Percentiles rank a stretch among this genome's conserved stretches.
Evolutionary conservation across 768 basidiomycete species (phyloP).

Genomic region (Suillus discolor): DNA sequence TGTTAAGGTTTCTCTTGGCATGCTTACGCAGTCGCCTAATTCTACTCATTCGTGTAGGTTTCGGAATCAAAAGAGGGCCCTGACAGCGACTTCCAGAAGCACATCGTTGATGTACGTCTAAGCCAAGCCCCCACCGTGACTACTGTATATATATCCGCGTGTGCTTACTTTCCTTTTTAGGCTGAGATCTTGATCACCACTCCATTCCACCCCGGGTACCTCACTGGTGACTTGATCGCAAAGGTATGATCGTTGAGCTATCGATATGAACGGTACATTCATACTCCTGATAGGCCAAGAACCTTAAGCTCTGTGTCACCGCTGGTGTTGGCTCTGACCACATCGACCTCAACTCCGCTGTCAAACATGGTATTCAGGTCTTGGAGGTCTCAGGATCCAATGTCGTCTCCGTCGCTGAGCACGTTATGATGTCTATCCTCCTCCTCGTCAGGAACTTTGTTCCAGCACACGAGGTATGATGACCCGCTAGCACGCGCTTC

Average conservation of each 20-base stretch:
- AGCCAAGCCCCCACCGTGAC: background rate
- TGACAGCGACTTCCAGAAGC: conserved; percentile 79
- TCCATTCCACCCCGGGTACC: conserved; percentile 86
- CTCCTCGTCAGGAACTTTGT: conserved; percentile 89
- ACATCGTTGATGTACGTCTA: conserved; percentile 70
- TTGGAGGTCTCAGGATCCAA: conserved; percentile 89
- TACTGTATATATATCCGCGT: conserved; percentile 14
- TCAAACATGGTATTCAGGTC: conserved; percentile 77
- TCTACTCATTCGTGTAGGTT: conserved; percentile 44
- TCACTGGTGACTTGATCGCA: conserved; percentile 70
- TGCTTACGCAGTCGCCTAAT: conserved; percentile 10
- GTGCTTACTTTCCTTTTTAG: conserved; percentile 36
- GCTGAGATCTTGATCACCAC: conserved; percentile 83
- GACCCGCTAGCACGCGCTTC: background rate
- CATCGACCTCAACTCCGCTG: conserved; percentile 87
- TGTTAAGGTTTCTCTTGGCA: background rate
- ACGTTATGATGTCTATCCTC: conserved; percentile 89
- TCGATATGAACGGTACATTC: conserved; percentile 5
- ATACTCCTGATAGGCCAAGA: conserved; percentile 61
- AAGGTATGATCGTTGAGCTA: conserved; percentile 44
- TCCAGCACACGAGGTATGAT: conserved; percentile 76
- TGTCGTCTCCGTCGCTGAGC: conserved; percentile 90
- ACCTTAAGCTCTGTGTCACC: conserved; percentile 87
- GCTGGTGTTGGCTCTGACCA: conserved; percentile 92
- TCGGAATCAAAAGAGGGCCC: conserved; percentile 84